These are phyloP conservation scores for Cicer arietinum DNA, from an alignment of 306 rosid species.

Conservation along the genomic window DNA sequence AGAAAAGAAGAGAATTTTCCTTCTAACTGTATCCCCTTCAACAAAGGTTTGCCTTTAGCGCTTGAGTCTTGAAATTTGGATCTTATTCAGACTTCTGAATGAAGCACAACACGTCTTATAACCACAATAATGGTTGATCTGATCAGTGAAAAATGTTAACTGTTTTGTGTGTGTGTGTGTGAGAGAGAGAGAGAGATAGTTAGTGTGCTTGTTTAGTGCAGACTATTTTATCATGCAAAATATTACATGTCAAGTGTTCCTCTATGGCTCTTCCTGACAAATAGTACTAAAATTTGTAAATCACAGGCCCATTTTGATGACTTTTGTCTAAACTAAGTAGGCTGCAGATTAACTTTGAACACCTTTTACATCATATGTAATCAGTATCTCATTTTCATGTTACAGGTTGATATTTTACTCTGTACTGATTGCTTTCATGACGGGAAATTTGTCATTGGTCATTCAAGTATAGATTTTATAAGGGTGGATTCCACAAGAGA, in stretches of 20 bases:
- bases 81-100: conserved; percentile 16
- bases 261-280: neutral
- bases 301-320: conserved; percentile 13
- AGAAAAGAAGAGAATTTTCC: conserved; percentile 1
- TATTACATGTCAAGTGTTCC: conserved; percentile 2
- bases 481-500: conserved; percentile 72
- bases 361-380: conserved; percentile 37
- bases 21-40: neutral
- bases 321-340: conserved; percentile 33
- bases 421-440: conserved; percentile 91
- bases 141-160: conserved; percentile 28
- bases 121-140: conserved; percentile 28
- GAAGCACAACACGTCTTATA: conserved; percentile 23
- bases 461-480: conserved; percentile 84
- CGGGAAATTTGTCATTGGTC: conserved; percentile 86
- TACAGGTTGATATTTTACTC: conserved; percentile 82
- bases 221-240: conserved; percentile 29
- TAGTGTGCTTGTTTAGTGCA: conserved; percentile 7
- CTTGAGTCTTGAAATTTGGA: conserved; percentile 25
- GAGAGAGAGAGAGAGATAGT: neutral
- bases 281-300: conserved; percentile 21
- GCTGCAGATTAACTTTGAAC: conserved; percentile 23
- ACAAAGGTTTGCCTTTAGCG: neutral
- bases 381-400: conserved; percentile 45
- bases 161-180: conserved; percentile 4